Evolutionary conservation across 1,284 basidiomycete species (phyloP).

Genomic region (Ceratobasidium sp.): DNA sequence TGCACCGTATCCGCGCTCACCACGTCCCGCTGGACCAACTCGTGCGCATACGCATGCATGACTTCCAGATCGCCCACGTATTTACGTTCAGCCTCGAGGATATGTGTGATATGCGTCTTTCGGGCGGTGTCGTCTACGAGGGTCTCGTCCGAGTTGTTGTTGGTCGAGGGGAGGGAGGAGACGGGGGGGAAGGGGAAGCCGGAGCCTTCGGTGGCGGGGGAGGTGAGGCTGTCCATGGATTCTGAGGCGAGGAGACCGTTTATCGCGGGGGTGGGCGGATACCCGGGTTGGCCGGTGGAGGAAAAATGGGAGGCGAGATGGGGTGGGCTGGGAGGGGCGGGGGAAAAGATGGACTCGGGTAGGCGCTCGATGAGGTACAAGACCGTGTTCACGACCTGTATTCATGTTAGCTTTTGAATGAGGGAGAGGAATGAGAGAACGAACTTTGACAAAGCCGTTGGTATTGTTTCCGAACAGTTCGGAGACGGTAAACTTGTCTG

Average conservation of each 20-base stretch:
- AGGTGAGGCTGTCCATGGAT: constrained; percentile 64
- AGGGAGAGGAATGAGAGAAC: constrained; percentile 51
- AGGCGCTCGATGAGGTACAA: constrained; percentile 87
- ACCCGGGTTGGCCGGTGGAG: constrained; percentile 17
- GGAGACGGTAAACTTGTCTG: constrained; percentile 80
- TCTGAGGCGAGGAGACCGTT: constrained; percentile 59
- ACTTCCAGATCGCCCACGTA: constrained; percentile 98
- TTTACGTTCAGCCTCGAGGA: constrained; percentile 95
- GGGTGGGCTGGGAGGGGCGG: constrained; percentile 62
- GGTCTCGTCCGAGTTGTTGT: constrained; percentile 61
- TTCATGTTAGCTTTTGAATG: constrained; percentile 20
- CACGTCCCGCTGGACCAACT: constrained; percentile 44
- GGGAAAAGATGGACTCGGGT: constrained; percentile 76
- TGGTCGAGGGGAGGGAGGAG: constrained; percentile 1
- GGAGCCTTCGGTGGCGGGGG: constrained; percentile 43
- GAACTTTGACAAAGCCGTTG: constrained; percentile 94
- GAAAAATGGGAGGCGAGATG: constrained; percentile 43
- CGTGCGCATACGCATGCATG: constrained; percentile 78
- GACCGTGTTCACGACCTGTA: constrained; percentile 91
- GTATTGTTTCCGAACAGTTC: constrained; percentile 86
- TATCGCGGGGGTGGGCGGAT: constrained; percentile 44
- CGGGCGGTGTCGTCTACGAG: constrained; percentile 74
- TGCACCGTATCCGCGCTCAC: constrained; percentile 83
- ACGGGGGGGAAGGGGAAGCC: constrained; percentile 30
- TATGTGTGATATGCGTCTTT: constrained; percentile 85